Base-by-base conservation (phyloP, 257 asterid species). In the Ligustrum vulgare region DNA sequence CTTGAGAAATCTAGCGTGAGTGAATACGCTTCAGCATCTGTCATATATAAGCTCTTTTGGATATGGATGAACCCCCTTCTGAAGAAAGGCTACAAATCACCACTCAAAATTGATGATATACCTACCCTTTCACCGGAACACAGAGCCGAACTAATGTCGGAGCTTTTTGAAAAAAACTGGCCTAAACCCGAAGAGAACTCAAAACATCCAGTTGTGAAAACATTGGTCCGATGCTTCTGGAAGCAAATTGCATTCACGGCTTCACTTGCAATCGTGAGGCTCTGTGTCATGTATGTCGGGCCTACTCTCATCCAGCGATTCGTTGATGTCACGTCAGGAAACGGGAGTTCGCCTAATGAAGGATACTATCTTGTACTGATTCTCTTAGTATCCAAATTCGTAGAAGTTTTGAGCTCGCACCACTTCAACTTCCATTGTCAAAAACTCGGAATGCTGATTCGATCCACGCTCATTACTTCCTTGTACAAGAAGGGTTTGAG, bases 401-500 rank as follows among this genome's bases (percentile, higher is more conserved):
- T 89, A 0, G 99, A 94, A 70, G 97, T 89, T 69, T 82, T 93
- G 82, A 78, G 85, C 84, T 86, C 97, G 0, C 99, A 94, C 45
- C 99, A 94, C 72, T 94, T 94, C 64, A 91, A 92, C 76, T 94
- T 94, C 83, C 82, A 91, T 35, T 89, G 96, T 1, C 98, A 94
- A 67, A 92, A 92, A 74, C 93, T 92, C 0, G 99, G 99, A 0
- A 89, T 91, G 96, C 89, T 85, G 15, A 91, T 94, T 16, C 94
- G 98, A 2, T 84, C 93, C 32, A 76, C 98, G 1, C 97, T 94
- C 5, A 79, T 94, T 43, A 92, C 99, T 54, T 86, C 95, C 1
- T 75, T 92, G 66, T 94, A 94, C 71, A 86, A 77, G 86, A 94
- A 94, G 84, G 99, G 99, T 0, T 74, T 94, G 70, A 79, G 94